Base-by-base conservation (phyloP, 148 eudicot species). In the Camellia granthamiana region DNA sequence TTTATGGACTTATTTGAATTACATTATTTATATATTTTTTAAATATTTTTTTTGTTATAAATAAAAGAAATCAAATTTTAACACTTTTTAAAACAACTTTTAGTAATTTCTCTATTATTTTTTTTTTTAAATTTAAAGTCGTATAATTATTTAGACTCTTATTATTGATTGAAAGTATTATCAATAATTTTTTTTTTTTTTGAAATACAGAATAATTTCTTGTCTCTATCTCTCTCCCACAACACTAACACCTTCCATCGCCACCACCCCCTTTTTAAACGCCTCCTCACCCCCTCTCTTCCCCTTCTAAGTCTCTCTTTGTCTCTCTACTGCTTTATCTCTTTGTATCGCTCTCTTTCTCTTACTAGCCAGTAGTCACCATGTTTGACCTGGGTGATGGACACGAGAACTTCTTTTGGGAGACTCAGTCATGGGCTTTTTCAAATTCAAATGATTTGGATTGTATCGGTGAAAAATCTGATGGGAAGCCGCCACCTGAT, bases 351-450 rank as follows among this genome's bases (percentile, higher is more conserved):
- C 21, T 21, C 74, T 51, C 43, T 52, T 16, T 65, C 3, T 65
- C 76, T 51, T 6, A 1, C 49, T 47, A 81, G 78, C 68, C 1
- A 30, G 38, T 30, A 30, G 38, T 1, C 38, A 30, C 38, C 62
- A 86, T 86, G 89, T 72, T 77, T 74, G 85, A 84, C 4, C 77
- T 52, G 30, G 70, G 60, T 23, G 70, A 59, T 23, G 61, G 58
- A 16, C 76, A 74, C 49, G 80, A 84, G 38, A 51, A 60, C 41
- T 73, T 80, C n/a, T 38, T 82, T n/a, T 84, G 83, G 82, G 84
- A 84, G 18, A 65, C 79, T 47, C 63, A 77, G 11, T 59, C 82
- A 12, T 87, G 84, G 87, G 77, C 55, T 18, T 84, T 84, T 16
- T 43, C 66, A 13, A 69, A 77, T 72, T 73, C 82, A n/a, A 83